phyloP scores from a whole-genome alignment of 441 rosid genomes.

The Theobroma grandiflorum region DNA sequence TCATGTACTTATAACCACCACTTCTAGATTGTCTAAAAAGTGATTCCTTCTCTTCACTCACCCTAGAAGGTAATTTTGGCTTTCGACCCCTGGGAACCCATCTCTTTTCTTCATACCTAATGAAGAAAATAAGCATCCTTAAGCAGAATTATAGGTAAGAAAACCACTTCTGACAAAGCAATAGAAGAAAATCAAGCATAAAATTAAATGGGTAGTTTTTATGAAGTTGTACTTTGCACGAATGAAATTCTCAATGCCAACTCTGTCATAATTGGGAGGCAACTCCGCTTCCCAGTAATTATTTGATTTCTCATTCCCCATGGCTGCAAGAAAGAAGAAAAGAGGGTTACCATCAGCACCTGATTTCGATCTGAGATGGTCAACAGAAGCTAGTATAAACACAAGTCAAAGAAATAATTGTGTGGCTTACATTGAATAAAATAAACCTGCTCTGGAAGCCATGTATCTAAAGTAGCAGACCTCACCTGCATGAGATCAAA shows the following conservation, averaged over 20 bases:
- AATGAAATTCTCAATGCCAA: conserved; percentile 77
- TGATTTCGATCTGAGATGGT: conserved; percentile 27
- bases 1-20: conserved; percentile 28
- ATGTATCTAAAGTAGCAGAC: conserved; percentile 82
- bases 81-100: conserved; percentile 61
- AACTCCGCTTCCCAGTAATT: conserved; percentile 88
- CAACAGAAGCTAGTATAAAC: conserved; percentile 20
- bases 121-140: conserved; percentile 13
- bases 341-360: conserved; percentile 1
- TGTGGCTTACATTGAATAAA: conserved; percentile 69
- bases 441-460: conserved; percentile 90
- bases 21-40: conserved; percentile 29
- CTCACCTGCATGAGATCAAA: conserved; percentile 58
- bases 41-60: conserved; percentile 38
- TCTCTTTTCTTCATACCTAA: conserved; percentile 66
- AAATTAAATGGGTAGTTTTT: conserved; percentile 28
- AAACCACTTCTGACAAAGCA: conserved; percentile 16
- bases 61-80: conserved; percentile 41
- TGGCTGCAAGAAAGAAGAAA: conserved; percentile 49
- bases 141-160: conserved; percentile 23
- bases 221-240: conserved; percentile 71
- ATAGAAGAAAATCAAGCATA: conserved; percentile 23
- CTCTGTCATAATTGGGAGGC: conserved; percentile 74
- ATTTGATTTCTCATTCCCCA: conserved; percentile 80
- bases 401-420: neutral